phyloP scores from a whole-genome alignment of 1,284 basidiomycete genomes.

The Apiotrichum montevideense region DNA sequence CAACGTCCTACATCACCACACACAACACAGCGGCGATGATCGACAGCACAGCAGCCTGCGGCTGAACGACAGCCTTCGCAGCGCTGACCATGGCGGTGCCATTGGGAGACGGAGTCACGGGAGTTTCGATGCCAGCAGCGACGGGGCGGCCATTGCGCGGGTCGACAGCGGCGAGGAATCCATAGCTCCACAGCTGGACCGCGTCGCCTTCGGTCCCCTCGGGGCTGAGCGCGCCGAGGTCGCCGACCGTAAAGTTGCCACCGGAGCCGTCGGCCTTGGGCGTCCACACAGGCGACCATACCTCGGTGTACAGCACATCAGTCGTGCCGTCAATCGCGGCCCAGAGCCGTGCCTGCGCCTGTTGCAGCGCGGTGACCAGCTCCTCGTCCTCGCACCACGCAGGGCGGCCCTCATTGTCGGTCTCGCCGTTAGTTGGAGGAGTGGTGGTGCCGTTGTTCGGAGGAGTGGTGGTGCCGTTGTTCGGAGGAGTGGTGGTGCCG shows the following conservation, averaged over 20 bases:
- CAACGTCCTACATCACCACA: too few relatives aligned
- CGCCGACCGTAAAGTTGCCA: slow-evolving; percentile 33
- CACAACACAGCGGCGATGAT: too few relatives aligned
- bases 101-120: too few relatives aligned
- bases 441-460: too few relatives aligned
- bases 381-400: slow-evolving; percentile 46
- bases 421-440: too few relatives aligned
- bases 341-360: slow-evolving; percentile 48
- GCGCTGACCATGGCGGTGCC: too few relatives aligned
- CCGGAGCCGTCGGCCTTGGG: slow-evolving; percentile 5
- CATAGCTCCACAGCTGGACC: slow-evolving; percentile 47
- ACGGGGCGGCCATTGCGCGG: slow-evolving; percentile 30
- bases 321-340: slow-evolving; percentile 45
- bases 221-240: slow-evolving; percentile 33
- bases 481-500: slow-evolving; percentile 6
- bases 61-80: too few relatives aligned
- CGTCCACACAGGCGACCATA: slow-evolving; percentile 33
- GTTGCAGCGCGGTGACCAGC: slow-evolving; percentile 36
- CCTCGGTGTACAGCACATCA: slow-evolving; percentile 37
- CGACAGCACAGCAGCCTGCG: too few relatives aligned
- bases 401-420: slow-evolving; percentile 18
- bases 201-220: slow-evolving; percentile 47
- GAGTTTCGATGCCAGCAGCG: slow-evolving; percentile 13
- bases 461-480: slow-evolving; percentile 1
- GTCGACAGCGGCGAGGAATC: slow-evolving; percentile 41